These are phyloP conservation scores for Vaccinium corymbosum DNA, from an alignment of 148 eudicot species.

Conservation along the genomic window DNA sequence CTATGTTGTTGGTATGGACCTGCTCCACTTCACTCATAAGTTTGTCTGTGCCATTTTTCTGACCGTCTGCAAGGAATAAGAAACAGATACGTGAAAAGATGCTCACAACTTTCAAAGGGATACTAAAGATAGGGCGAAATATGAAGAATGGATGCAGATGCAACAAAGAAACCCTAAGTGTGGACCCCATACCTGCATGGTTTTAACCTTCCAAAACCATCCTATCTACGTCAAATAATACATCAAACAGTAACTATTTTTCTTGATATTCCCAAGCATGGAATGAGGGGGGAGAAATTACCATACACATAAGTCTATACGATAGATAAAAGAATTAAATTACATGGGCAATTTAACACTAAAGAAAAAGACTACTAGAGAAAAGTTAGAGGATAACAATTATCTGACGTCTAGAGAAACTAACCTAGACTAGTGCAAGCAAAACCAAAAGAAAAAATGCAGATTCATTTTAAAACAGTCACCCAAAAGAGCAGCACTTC, in stretches of 20 bases:
- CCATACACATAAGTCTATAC: neutral
- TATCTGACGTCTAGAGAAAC: neutral
- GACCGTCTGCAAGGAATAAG: too few species aligned
- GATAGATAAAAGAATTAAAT: neutral
- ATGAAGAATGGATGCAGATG: neutral
- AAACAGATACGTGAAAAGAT: neutral
- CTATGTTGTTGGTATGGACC: too few species aligned
- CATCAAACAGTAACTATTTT: neutral
- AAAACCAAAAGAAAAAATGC: neutral
- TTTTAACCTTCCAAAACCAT: neutral
- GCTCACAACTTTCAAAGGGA: neutral
- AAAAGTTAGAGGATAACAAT: neutral
- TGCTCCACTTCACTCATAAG: too few species aligned
- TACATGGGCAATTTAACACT: neutral
- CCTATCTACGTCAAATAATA: neutral
- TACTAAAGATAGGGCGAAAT: neutral
- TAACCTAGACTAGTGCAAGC: neutral
- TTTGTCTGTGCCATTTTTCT: too few species aligned
- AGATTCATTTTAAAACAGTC: neutral
- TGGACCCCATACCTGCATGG: neutral
- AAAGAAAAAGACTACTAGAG: neutral
- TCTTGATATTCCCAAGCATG: neutral
- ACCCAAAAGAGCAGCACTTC: neutral
- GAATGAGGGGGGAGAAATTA: neutral
- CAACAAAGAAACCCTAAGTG: neutral